Evolutionary conservation across 192 early-diverging fungal species (phyloP).

Genomic region (Mortierella claussenii): DNA sequence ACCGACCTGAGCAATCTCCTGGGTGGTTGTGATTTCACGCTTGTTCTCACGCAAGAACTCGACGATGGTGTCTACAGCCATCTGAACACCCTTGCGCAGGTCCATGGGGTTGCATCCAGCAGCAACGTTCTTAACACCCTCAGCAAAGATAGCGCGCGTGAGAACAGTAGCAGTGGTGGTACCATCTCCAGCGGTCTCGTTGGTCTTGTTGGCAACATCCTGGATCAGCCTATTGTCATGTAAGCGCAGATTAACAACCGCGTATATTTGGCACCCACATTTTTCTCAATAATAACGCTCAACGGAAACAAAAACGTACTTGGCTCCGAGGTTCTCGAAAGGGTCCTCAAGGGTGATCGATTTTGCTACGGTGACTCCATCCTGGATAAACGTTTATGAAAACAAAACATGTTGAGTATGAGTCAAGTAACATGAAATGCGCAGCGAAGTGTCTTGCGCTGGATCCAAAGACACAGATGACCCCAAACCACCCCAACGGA

Average conservation of each 20-base stretch:
- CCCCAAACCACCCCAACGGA: too few relatives aligned
- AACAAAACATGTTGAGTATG: too few relatives aligned
- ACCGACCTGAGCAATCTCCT: slow-evolving; percentile 97
- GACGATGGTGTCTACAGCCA: slow-evolving; percentile 94
- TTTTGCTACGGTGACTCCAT: slow-evolving; percentile 99
- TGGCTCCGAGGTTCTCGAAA: slow-evolving; percentile 99
- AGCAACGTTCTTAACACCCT: slow-evolving; percentile 99
- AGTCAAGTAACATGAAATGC: too few relatives aligned
- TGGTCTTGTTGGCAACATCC: slow-evolving; percentile 99
- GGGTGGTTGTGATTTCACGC: slow-evolving; percentile 91
- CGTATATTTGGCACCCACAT: neutral
- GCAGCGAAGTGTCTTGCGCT: too few relatives aligned
- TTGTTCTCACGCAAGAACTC: slow-evolving; percentile 92
- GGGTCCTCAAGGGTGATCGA: slow-evolving; percentile 96
- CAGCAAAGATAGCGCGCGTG: slow-evolving; percentile 97
- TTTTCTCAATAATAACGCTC: too few relatives aligned
- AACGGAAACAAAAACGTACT: slow-evolving; percentile 50
- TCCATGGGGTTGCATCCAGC: slow-evolving; percentile 99
- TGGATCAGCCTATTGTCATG: slow-evolving; percentile 81
- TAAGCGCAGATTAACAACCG: neutral
- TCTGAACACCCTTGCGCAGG: slow-evolving; percentile 92
- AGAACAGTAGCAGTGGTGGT: slow-evolving; percentile 99
- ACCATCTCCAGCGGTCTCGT: slow-evolving; percentile 99
- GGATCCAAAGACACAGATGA: too few relatives aligned
- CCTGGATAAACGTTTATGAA: slow-evolving; percentile 61